A percentile compares a stretch with the other conserved stretches of the same genome.
phyloP scores from a whole-genome alignment of 169 alveolate species.

The Miamiensis avidus region DNA sequence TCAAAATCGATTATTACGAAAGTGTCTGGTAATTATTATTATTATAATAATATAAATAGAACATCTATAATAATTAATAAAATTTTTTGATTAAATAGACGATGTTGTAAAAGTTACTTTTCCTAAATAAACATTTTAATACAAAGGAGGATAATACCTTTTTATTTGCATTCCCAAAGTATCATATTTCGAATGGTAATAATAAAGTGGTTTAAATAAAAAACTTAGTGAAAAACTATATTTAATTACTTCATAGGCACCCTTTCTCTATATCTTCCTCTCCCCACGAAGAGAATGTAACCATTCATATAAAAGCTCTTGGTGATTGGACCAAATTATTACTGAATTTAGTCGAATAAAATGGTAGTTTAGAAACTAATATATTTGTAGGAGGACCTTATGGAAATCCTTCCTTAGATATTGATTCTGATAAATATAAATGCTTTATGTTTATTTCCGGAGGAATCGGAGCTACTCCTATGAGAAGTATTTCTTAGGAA shows the following conservation, averaged over 20 bases:
- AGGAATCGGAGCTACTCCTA: neutral
- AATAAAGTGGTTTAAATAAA: neutral
- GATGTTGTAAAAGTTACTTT: no score
- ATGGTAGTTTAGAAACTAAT: no score
- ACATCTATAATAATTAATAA: no score
- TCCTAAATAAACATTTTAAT: no score
- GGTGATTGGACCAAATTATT: neutral
- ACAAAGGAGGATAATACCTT: neutral
- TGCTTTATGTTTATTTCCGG: neutral
- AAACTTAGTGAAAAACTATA: no score
- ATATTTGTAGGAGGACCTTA: neutral
- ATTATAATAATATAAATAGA: no score
- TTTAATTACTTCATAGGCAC: neutral
- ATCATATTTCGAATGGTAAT: neutral
- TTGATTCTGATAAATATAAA: neutral
- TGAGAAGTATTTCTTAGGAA: neutral
- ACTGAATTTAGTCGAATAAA: neutral
- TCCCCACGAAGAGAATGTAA: neutral
- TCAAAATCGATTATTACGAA: no score
- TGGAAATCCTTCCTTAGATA: neutral
- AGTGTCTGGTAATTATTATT: no score
- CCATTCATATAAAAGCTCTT: neutral
- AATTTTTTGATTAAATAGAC: no score
- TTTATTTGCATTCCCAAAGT: neutral
- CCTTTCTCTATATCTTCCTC: neutral